phyloP scores from a whole-genome alignment of 768 basidiomycete genomes.

The Austroboletus eburneus region DNA sequence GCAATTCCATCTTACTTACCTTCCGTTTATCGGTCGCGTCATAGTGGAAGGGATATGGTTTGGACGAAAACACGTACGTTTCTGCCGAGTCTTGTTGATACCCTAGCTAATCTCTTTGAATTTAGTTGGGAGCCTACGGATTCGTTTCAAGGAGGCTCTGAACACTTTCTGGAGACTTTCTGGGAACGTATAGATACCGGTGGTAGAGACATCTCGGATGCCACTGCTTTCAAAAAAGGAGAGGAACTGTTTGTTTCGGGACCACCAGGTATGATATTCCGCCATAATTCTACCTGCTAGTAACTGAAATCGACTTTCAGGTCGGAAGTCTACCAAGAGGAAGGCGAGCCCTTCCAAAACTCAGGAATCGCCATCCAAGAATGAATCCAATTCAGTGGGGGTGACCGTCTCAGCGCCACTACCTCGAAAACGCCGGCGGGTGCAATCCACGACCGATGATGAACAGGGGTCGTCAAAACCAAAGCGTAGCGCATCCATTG shows the following conservation, averaged over 20 bases:
- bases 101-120: constrained; percentile 6
- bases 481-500: constrained; percentile 11
- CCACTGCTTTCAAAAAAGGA: constrained; percentile 47
- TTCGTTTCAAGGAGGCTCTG: constrained; percentile 54
- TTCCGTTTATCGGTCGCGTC: constrained; percentile 4
- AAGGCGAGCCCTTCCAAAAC: constrained; percentile 13
- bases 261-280: constrained; percentile 50
- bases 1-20: neutral
- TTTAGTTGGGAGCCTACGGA: constrained; percentile 64
- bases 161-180: constrained; percentile 42
- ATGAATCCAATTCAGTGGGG: constrained; percentile 7
- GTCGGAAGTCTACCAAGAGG: constrained; percentile 15
- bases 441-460: constrained; percentile 6
- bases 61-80: constrained; percentile 56
- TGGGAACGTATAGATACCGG: constrained; percentile 33
- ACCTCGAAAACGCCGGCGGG: constrained; percentile 26
- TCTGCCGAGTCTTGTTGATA: neutral
- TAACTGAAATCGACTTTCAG: constrained; percentile 12
- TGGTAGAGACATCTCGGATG: constrained; percentile 45
- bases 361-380: constrained; percentile 5
- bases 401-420: constrained; percentile 19
- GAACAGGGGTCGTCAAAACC: constrained; percentile 4
- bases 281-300: neutral
- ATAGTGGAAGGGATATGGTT: constrained; percentile 61
- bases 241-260: constrained; percentile 54